Conservation (phyloP, 345 rosid genomes). For the Salix viminalis region DNA sequence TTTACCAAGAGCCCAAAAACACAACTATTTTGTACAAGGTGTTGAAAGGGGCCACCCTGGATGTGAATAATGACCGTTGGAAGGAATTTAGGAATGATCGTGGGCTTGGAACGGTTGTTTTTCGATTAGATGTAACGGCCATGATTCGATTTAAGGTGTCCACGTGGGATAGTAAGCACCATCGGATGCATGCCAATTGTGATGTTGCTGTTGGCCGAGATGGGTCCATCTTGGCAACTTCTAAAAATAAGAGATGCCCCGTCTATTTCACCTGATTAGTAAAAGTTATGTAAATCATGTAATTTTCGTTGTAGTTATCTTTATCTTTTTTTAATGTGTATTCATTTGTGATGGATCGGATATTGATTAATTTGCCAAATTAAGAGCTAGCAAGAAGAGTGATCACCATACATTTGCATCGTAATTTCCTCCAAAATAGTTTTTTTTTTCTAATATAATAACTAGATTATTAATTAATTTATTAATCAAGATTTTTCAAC, state of each 20-base stretch:
- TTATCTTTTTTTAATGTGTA: not conserved
- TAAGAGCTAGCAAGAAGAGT: no score
- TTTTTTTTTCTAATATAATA: no score
- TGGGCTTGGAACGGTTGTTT: slow-evolving; percentile 45
- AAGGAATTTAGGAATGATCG: slow-evolving; percentile 55
- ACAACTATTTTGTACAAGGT: slow-evolving; percentile 42
- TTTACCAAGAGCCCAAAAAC: slow-evolving; percentile 68
- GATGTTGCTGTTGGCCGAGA: slow-evolving; percentile 52
- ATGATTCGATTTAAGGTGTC: slow-evolving; percentile 60
- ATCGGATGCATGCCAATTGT: slow-evolving; percentile 64
- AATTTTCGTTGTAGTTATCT: not conserved
- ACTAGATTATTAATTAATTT: no score
- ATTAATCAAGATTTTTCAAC: no score
- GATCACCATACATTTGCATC: no score
- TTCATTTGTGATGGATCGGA: not conserved
- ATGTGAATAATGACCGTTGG: slow-evolving; percentile 56
- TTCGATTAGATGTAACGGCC: slow-evolving; percentile 57
- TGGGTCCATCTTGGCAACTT: slow-evolving; percentile 50
- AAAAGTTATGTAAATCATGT: not conserved
- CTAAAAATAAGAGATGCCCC: slow-evolving; percentile 55
- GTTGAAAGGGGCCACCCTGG: slow-evolving; percentile 56
- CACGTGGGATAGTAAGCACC: slow-evolving; percentile 58
- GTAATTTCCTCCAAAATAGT: no score
- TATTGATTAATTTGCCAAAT: not conserved
- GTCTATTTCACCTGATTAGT: slow-evolving; percentile 63